Evolutionary conservation across 768 basidiomycete genomes (phyloP).

Genomic region (Calocybe cyanea): DNA sequence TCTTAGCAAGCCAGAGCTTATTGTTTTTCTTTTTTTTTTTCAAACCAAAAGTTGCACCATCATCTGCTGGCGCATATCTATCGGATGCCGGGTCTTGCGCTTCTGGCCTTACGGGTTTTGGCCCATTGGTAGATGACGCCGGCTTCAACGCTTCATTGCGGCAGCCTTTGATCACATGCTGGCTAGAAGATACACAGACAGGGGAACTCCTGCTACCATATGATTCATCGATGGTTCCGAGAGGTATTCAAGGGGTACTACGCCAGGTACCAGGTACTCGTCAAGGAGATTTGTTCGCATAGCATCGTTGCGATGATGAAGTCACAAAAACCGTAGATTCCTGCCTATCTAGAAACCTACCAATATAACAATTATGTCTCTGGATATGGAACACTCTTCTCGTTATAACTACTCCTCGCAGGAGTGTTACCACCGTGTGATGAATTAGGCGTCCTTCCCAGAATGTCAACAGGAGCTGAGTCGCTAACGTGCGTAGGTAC

Average conservation of each 20-base stretch:
- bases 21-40: constrained; percentile 9
- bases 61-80: constrained; percentile 29
- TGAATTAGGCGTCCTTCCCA: constrained; percentile 54
- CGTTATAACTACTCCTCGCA: constrained; percentile 24
- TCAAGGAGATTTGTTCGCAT: constrained; percentile 25
- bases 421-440: constrained; percentile 59
- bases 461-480: constrained; percentile 21
- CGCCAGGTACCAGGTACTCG: not conserved
- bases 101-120: constrained; percentile 4
- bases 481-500: constrained; percentile 15
- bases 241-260: not conserved
- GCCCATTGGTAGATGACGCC: constrained; percentile 2
- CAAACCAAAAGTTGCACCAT: constrained; percentile 27
- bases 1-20: not conserved
- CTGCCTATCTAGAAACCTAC: too few relatives aligned
- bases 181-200: constrained; percentile 7
- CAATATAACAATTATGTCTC: too few relatives aligned
- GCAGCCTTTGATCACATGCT: not conserved
- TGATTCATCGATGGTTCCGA: not conserved
- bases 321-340: not conserved
- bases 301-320: not conserved
- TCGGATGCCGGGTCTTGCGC: constrained; percentile 6
- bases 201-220: constrained; percentile 2
- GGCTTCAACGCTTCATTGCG: not conserved
- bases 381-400: not conserved